These are phyloP conservation scores for Cyclotella distinguenda DNA, from an alignment of 108 stramenopile genomes.

Conservation along the genomic window DNA sequence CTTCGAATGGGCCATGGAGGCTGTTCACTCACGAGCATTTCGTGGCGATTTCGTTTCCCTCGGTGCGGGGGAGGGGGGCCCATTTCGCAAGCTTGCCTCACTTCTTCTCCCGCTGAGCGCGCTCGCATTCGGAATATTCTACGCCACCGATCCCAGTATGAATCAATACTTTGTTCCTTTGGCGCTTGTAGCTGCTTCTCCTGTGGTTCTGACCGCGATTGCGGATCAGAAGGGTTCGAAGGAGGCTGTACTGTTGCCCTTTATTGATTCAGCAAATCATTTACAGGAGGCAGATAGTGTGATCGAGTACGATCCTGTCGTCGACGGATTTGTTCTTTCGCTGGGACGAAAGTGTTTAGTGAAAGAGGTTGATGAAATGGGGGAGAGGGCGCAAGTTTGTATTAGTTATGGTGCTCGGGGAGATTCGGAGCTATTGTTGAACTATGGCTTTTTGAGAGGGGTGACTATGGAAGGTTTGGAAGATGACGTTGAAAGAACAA, in stretches of 20 bases:
- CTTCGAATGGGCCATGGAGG: slow-evolving; percentile 84
- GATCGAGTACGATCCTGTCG: slow-evolving; percentile 68
- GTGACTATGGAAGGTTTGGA: slow-evolving; percentile 26
- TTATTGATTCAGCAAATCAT: slow-evolving; percentile 85
- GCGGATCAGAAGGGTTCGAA: slow-evolving; percentile 42
- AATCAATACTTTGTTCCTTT: slow-evolving; percentile 39
- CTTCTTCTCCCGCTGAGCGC: slow-evolving; percentile 37
- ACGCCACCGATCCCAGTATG: slow-evolving; percentile 38
- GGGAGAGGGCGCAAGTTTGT: slow-evolving; percentile 62
- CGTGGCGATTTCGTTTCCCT: slow-evolving; percentile 54
- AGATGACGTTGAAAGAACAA: slow-evolving; percentile 18
- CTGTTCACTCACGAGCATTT: slow-evolving; percentile 77
- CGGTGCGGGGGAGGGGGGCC: slow-evolving; percentile 34
- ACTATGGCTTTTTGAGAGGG: slow-evolving; percentile 75
- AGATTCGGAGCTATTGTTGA: slow-evolving; percentile 69
- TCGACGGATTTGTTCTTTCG: slow-evolving; percentile 52
- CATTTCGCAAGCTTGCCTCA: slow-evolving; percentile 42
- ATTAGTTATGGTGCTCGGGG: slow-evolving; percentile 68
- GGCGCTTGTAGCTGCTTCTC: slow-evolving; percentile 44
- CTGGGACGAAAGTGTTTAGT: slow-evolving; percentile 64
- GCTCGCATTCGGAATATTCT: slow-evolving; percentile 38
- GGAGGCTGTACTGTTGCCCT: slow-evolving; percentile 66
- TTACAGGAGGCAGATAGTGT: slow-evolving; percentile 61
- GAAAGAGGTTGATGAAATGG: slow-evolving; percentile 36
- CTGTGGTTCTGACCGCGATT: slow-evolving; percentile 48